Conservation (phyloP, 75 land plant species). For the Larix kaempferi region DNA sequence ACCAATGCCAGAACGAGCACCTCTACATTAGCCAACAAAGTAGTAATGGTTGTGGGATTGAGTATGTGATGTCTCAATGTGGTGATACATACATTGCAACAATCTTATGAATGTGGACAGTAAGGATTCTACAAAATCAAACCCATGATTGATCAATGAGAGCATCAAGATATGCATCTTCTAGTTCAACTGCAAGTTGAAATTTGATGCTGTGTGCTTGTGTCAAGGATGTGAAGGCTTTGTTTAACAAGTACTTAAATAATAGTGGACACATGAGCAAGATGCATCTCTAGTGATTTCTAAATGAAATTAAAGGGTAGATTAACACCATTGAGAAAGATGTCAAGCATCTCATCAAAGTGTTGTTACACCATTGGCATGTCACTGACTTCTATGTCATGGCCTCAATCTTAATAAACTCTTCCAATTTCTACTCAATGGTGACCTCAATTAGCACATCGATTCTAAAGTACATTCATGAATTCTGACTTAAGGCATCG, state of each 20-base stretch:
- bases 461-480: conserved; percentile 17
- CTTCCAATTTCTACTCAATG: conserved; percentile 38
- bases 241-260: conserved; percentile 41
- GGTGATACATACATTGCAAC: too few species aligned
- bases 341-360: conserved; percentile 26
- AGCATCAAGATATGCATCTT: conserved; percentile 29
- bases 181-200: conserved; percentile 46
- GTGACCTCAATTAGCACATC: conserved; percentile 48
- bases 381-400: background rate
- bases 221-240: conserved; percentile 40
- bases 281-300: conserved; percentile 33
- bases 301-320: conserved; percentile 38
- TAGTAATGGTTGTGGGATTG: too few species aligned
- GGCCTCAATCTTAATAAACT: conserved; percentile 32
- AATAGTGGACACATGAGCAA: conserved; percentile 27
- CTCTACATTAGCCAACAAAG: too few species aligned
- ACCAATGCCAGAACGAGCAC: too few species aligned
- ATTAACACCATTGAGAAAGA: conserved; percentile 21
- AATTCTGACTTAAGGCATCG: background rate
- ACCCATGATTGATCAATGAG: background rate
- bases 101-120: background rate
- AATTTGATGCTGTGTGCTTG: conserved; percentile 26
- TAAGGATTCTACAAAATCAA: background rate
- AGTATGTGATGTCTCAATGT: too few species aligned
- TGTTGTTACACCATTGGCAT: conserved; percentile 12